phyloP scores from a whole-genome alignment of 2,329 filamentous ascomycete species.

The Raffaelea albimanens region DNA sequence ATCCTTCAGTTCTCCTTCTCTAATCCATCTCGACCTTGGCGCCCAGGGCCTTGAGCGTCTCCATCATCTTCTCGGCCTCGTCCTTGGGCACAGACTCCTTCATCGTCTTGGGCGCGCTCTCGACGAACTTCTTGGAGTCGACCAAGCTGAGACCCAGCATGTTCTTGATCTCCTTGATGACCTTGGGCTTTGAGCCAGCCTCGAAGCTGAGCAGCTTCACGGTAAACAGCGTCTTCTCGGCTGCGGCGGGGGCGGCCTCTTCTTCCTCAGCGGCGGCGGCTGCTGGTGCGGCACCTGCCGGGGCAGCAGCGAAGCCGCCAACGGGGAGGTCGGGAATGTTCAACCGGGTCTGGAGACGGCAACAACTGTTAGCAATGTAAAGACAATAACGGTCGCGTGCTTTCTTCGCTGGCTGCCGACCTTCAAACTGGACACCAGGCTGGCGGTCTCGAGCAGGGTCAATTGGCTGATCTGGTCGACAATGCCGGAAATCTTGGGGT shows the following conservation, averaged over 20 bases:
- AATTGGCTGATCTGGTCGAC: constrained; percentile 99
- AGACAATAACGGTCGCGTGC: no score
- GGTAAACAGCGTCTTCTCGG: constrained; percentile 96
- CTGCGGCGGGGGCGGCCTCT: constrained; percentile 76
- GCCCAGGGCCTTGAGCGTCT: constrained; percentile 85
- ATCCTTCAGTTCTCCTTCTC: constrained; percentile 14
- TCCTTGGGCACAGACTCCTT: constrained; percentile 99
- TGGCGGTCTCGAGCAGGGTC: constrained; percentile 93
- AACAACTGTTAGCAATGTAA: constrained; percentile 3
- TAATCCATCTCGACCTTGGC: constrained; percentile 89
- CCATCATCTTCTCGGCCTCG: constrained; percentile 95
- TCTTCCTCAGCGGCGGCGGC: constrained; percentile 71
- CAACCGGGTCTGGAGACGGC: constrained; percentile 59
- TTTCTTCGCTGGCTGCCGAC: constrained; percentile 34
- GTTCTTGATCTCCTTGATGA: constrained; percentile 99
- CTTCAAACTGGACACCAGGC: constrained; percentile 91
- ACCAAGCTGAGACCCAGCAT: constrained; percentile 92
- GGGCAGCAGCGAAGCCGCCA: constrained; percentile 70
- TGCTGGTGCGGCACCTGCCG: constrained; percentile 45
- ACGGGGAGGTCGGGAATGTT: constrained; percentile 98
- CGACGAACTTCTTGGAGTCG: constrained; percentile 99
- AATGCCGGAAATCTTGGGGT: constrained; percentile 88
- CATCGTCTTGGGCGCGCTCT: constrained; percentile 95
- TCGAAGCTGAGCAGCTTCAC: constrained; percentile 91
- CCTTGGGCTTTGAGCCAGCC: constrained; percentile 83